Evolutionary conservation across 2,329 filamentous ascomycete genomes (phyloP), one percentile per base, ranked within the genome.

Genomic region (Hypoxylon sp.): DNA sequence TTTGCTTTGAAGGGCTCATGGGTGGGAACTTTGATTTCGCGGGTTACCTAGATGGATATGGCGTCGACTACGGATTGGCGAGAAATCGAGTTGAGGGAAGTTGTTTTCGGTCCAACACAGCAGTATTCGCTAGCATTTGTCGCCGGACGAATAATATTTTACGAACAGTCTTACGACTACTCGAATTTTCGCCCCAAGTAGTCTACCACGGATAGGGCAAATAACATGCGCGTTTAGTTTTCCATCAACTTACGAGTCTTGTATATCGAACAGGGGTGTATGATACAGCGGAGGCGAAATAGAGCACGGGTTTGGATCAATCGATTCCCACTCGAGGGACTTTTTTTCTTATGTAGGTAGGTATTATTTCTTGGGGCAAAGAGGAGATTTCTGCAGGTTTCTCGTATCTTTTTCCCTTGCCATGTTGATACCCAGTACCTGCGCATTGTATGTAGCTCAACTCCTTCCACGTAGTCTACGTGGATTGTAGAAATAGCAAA

Each of bases 221-320:
- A 66, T 46, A 26, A 26, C 55, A 42, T 22, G 42, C 24, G 35
- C 24, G 44, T 66, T 55, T 3, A 35, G 24, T 31, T 51, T 42
- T 50, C 11, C 50, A 50, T 26, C 29, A 33, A 17, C 54, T 31
- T 24, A 48, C 29, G 29, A 54, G 17, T 39, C 14, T 10, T 63
- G 54, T 63, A 67, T 33, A 63, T 63, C 22, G 48, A 46, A 53
- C 42, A 11, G 24, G 24, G 54, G 33, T 63, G 65, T 63, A 67
- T 67, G 37, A 55, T 67, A 63, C 42, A 10, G 14, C 33, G 3
- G 14, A 51, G 44, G 51, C 17, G n/a, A 42, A 50, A 55, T 67
- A 60, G 54, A 60, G 17, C 14, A 29, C n/a, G 50, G 50, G 24
- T 57, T 13, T 54, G 24, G 54, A 8, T 47, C 26, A 44, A 35